These are phyloP conservation scores for Scedosporium boydii DNA, from an alignment of 2,329 filamentous ascomycete species.

Conservation along the genomic window DNA sequence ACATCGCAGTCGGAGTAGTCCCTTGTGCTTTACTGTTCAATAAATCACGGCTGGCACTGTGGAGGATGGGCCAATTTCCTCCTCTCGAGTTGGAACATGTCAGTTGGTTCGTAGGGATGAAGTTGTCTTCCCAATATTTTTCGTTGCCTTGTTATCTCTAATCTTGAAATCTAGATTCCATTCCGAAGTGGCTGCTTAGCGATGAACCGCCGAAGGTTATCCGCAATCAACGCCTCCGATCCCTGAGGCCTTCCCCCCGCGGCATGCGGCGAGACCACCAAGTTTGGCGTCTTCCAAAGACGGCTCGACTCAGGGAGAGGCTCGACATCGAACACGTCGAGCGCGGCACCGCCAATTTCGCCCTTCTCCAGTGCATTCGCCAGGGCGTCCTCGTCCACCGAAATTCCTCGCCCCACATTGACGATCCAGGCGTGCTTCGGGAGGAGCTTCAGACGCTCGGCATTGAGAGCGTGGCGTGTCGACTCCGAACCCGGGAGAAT, in stretches of 20 bases:
- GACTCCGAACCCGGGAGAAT: slow-evolving; percentile 49
- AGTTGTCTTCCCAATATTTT: not conserved
- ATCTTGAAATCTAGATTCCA: slow-evolving; percentile 19
- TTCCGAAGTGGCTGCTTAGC: slow-evolving; percentile 52
- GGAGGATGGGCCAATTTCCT: too few species aligned
- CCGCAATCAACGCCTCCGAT: slow-evolving; percentile 47
- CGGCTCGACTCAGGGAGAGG: slow-evolving; percentile 41
- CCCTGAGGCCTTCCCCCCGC: slow-evolving; percentile 53
- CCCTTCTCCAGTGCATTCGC: slow-evolving; percentile 60
- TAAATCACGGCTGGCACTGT: too few species aligned
- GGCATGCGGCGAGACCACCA: slow-evolving; percentile 46
- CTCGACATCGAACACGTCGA: slow-evolving; percentile 73
- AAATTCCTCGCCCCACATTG: slow-evolving; percentile 71
- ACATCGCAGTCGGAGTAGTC: too few species aligned
- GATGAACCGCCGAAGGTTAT: slow-evolving; percentile 50
- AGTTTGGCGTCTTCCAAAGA: slow-evolving; percentile 42
- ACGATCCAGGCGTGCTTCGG: slow-evolving; percentile 55
- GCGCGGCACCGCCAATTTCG: slow-evolving; percentile 64
- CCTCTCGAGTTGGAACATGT: too few species aligned
- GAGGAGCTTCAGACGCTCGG: slow-evolving; percentile 39
- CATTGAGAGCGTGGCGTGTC: slow-evolving; percentile 46
- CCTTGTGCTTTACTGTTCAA: too few species aligned
- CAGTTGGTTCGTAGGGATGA: too few species aligned
- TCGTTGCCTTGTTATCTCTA: not conserved
- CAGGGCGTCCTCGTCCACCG: slow-evolving; percentile 68